Conservation (phyloP, 805 yeast species). For the Ascoidea asiatica region DNA sequence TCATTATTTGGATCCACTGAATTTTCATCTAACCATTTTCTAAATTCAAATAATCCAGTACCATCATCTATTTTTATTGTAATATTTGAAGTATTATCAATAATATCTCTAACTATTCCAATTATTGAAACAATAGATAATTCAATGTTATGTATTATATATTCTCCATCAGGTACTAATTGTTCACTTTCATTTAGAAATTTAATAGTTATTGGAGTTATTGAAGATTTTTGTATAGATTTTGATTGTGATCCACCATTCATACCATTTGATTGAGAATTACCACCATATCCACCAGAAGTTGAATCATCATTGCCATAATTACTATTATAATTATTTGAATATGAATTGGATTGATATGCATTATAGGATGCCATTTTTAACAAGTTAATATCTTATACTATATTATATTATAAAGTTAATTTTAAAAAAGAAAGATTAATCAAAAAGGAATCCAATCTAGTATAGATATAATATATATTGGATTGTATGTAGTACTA, state of each 20-base stretch:
- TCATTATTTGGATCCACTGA: conserved; percentile 11
- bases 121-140: conserved; percentile 51
- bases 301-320: not conserved
- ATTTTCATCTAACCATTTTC: conserved; percentile 45
- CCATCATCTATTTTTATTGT: conserved; percentile 63
- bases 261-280: conserved; percentile 16
- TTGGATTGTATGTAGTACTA: no score
- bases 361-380: not conserved
- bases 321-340: no score
- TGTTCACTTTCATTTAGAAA: conserved; percentile 53
- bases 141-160: conserved; percentile 42
- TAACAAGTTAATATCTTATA: no score
- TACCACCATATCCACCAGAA: conserved; percentile 23
- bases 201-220: conserved; percentile 63
- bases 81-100: conserved; percentile 42
- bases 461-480: no score
- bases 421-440: no score
- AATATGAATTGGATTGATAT: not conserved
- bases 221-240: conserved; percentile 19
- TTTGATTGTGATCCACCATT: conserved; percentile 18
- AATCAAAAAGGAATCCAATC: no score
- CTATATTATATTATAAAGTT: no score
- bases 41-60: conserved; percentile 51
- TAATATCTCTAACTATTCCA: conserved; percentile 57
- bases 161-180: conserved; percentile 55